Percentiles rank a stretch among this genome's conserved stretches.
Evolutionary conservation across 2,329 filamentous ascomycete species (phyloP).

Genomic region (Talaromyces sp.): DNA sequence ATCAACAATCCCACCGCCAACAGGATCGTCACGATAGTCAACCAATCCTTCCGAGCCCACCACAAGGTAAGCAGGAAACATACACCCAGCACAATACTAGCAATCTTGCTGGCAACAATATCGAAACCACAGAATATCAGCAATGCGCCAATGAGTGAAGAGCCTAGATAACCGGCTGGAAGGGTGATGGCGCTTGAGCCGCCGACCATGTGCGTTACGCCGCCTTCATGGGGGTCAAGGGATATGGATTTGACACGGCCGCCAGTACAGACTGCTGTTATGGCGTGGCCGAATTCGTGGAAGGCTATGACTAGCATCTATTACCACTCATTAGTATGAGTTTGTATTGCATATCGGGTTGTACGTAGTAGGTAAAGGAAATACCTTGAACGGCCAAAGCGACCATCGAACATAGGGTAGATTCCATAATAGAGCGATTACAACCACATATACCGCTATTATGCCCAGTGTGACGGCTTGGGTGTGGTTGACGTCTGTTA

Average conservation of each 20-base stretch:
- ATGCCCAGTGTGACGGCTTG: slow-evolving; percentile 67
- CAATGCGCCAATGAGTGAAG: slow-evolving; percentile 68
- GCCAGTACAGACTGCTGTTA: slow-evolving; percentile 66
- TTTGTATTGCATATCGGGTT: neutral
- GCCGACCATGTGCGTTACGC: slow-evolving; percentile 71
- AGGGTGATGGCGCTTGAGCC: slow-evolving; percentile 66
- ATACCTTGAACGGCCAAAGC: slow-evolving; percentile 75
- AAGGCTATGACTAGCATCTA: slow-evolving; percentile 80
- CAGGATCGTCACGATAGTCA: slow-evolving; percentile 66
- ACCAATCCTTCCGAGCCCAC: slow-evolving; percentile 75
- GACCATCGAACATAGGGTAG: slow-evolving; percentile 68
- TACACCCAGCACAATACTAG: slow-evolving; percentile 65
- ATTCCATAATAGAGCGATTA: slow-evolving; percentile 74
- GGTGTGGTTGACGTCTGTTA: slow-evolving; percentile 58
- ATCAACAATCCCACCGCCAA: slow-evolving; percentile 65
- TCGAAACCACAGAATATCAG: slow-evolving; percentile 77
- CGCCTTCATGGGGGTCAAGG: slow-evolving; percentile 69
- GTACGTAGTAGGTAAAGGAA: slow-evolving; percentile 5
- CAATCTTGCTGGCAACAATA: slow-evolving; percentile 75
- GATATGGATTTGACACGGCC: slow-evolving; percentile 69
- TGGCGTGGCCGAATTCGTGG: slow-evolving; percentile 72
- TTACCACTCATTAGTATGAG: neutral
- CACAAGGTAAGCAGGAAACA: slow-evolving; percentile 75
- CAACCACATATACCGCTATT: slow-evolving; percentile 66
- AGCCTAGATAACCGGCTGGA: slow-evolving; percentile 73